Evolutionary conservation across 148 eudicot species (phyloP).

Genomic region (Chenopodium album): DNA sequence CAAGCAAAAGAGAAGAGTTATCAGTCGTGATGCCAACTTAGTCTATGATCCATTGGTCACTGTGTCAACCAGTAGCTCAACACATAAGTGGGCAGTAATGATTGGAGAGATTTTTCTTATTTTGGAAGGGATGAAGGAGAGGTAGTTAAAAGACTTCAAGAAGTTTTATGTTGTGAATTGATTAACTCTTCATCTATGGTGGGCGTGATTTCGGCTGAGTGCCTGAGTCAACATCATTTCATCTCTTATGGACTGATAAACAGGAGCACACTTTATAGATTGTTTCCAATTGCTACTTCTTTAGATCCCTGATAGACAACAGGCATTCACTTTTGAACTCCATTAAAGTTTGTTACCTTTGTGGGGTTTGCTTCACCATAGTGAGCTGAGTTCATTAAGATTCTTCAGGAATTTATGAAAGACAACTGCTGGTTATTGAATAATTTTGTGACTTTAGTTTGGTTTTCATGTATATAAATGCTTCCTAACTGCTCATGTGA

Average conservation of each 20-base stretch:
- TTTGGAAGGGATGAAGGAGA: not conserved
- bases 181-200: not conserved
- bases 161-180: no score
- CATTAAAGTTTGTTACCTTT: not conserved
- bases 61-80: not conserved
- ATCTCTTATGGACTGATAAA: not conserved
- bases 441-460: not conserved
- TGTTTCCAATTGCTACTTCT: not conserved
- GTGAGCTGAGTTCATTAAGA: not conserved
- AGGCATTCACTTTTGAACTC: not conserved
- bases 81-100: not conserved
- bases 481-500: slow-evolving; percentile 3
- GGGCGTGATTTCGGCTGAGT: not conserved
- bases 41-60: not conserved
- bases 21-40: not conserved
- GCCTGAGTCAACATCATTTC: not conserved
- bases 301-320: not conserved
- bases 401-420: not conserved
- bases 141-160: not conserved
- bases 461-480: not conserved
- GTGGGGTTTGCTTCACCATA: not conserved
- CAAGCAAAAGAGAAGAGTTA: not conserved
- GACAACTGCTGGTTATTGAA: not conserved
- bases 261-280: not conserved
- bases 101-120: no score